Percentiles rank a stretch among this genome's conserved stretches.
These are phyloP conservation scores for Penicillium roqueforti DNA, from an alignment of 495 filamentous ascomycete species.

Conservation along the genomic window DNA sequence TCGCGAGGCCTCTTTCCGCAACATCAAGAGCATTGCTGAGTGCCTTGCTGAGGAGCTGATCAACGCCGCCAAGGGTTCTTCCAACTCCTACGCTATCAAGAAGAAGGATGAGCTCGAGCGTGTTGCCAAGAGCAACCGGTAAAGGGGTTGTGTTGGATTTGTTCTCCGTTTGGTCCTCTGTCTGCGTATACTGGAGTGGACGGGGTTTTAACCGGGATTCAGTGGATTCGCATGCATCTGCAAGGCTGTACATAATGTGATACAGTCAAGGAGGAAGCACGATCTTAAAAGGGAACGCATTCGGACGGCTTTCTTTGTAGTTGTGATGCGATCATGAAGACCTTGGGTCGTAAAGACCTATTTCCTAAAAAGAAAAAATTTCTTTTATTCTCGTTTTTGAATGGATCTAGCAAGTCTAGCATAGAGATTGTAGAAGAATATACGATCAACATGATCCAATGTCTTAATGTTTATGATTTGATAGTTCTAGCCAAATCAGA, in stretches of 20 bases:
- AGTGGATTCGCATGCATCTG: conserved; percentile 47
- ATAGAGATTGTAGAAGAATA: not conserved
- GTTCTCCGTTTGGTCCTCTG: conserved; percentile 47
- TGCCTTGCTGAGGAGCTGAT: conserved; percentile 99
- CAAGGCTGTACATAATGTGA: conserved; percentile 44
- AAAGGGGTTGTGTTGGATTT: conserved; percentile 49
- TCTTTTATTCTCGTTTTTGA: conserved; percentile 19
- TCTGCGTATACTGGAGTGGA: conserved; percentile 48
- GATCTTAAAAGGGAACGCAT: conserved; percentile 38
- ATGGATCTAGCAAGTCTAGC: not conserved
- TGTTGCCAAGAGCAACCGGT: conserved; percentile 99
- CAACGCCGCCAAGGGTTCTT: conserved; percentile 99
- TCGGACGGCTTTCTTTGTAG: conserved; percentile 47
- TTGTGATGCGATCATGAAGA: conserved; percentile 48
- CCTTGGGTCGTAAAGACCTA: conserved; percentile 33
- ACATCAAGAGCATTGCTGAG: conserved; percentile 98
- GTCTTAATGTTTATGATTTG: not conserved
- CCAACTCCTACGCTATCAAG: conserved; percentile 99
- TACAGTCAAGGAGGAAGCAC: conserved; percentile 41
- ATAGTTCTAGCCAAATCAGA: conserved; percentile 6
- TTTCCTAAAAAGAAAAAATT: conserved; percentile 34
- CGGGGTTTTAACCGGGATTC: conserved; percentile 47
- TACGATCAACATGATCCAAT: not conserved
- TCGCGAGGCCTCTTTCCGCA: conserved; percentile 95
- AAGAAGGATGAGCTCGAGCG: conserved; percentile 99